These are phyloP conservation scores for Blastocrithidia nonstop DNA, from an alignment of 208 protist genomes.

Conservation along the genomic window DNA sequence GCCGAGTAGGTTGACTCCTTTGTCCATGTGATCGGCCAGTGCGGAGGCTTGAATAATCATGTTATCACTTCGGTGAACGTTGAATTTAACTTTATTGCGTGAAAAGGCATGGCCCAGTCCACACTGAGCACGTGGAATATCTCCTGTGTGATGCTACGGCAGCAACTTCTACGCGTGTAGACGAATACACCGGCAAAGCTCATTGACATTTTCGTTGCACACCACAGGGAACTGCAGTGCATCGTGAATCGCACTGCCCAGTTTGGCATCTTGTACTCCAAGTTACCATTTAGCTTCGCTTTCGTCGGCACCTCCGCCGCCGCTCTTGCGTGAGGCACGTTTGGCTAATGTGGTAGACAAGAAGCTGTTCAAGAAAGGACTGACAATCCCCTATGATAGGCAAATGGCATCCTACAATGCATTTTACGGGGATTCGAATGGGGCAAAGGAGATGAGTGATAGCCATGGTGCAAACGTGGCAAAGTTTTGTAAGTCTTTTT, in stretches of 20 bases:
- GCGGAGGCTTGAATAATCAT: conserved; percentile 98
- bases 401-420: conserved; percentile 97
- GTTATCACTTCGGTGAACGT: conserved; percentile 97
- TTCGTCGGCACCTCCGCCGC: conserved; percentile 2
- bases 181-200: conserved; percentile 93
- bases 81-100: conserved; percentile 98
- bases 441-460: conserved; percentile 92
- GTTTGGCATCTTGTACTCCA: conserved; percentile 91
- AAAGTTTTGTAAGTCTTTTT: conserved; percentile 89
- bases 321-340: conserved; percentile 43
- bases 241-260: conserved; percentile 92
- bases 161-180: conserved; percentile 91
- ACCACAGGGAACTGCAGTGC: conserved; percentile 68
- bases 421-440: conserved; percentile 94
- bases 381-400: conserved; percentile 91
- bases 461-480: conserved; percentile 89
- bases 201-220: conserved; percentile 75
- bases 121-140: conserved; percentile 94
- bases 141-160: conserved; percentile 86
- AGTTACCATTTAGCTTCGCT: conserved; percentile 78
- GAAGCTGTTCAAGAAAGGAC: conserved; percentile 85
- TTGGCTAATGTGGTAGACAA: conserved; percentile 91
- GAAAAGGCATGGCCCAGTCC: conserved; percentile 97
- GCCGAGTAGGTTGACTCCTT: conserved; percentile 99
- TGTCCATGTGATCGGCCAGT: conserved; percentile 98